These are phyloP conservation scores for Tetrahymena elliotti DNA, from an alignment of 73 alveolate species.

Conservation along the genomic window DNA sequence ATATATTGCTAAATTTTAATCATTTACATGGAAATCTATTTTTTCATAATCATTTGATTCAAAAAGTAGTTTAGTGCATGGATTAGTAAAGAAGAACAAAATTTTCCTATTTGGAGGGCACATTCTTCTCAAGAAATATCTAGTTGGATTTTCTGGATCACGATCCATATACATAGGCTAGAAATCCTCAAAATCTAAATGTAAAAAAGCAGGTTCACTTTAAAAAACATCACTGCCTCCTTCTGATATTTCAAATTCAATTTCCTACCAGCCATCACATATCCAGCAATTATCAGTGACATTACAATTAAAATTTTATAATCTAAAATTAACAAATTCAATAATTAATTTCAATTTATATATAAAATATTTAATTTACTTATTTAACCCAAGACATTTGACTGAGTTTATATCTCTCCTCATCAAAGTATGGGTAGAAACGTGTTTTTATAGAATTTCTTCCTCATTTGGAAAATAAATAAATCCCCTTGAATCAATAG, in stretches of 20 bases:
- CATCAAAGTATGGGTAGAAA: not conserved
- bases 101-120: constrained; percentile 35
- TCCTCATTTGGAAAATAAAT: not conserved
- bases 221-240: constrained; percentile 1
- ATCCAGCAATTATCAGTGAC: constrained; percentile 41
- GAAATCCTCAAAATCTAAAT: constrained; percentile 35
- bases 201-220: constrained; percentile 30
- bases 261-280: constrained; percentile 44
- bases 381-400: constrained; percentile 7
- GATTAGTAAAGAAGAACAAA: constrained; percentile 29
- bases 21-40: not conserved
- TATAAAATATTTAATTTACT: not conserved
- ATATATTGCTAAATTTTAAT: not conserved
- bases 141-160: not conserved
- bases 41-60: not conserved
- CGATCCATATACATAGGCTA: constrained; percentile 23
- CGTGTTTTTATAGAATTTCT: not conserved
- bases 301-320: constrained; percentile 12
- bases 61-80: not conserved
- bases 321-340: not conserved
- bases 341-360: not conserved
- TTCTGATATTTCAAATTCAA: constrained; percentile 3
- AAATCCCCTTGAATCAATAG: constrained; percentile 9
- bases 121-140: constrained; percentile 27
- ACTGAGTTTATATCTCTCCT: constrained; percentile 1